Conservation (phyloP, 352 stramenopile species). For the Saprolegnia diclina region DNA sequence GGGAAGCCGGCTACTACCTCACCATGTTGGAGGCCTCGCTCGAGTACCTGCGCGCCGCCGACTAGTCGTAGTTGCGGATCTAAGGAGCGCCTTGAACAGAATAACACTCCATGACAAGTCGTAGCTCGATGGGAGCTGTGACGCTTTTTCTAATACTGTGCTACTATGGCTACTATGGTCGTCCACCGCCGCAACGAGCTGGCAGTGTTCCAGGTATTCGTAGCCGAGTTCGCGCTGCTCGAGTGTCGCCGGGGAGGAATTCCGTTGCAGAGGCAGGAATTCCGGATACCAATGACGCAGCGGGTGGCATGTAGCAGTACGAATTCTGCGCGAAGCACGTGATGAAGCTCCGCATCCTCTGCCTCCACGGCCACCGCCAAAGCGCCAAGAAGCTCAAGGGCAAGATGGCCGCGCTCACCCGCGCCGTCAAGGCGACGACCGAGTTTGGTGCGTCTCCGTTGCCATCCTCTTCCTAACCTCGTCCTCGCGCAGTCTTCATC, state of each 20-base stretch:
- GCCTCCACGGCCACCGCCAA: conserved; percentile 80
- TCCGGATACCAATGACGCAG: background rate
- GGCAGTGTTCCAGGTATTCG: too few species aligned
- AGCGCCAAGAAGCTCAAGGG: conserved; percentile 63
- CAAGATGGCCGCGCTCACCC: conserved; percentile 62
- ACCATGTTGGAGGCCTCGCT: conserved; percentile 43
- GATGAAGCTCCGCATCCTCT: conserved; percentile 69
- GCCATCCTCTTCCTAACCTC: background rate
- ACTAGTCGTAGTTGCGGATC: background rate
- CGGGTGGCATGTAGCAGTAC: background rate
- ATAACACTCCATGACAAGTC: too few species aligned
- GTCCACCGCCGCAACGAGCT: too few species aligned
- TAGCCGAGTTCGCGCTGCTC: too few species aligned
- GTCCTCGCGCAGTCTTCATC: conserved; percentile 49
- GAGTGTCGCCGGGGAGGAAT: background rate
- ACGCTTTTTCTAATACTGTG: too few species aligned
- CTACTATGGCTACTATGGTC: too few species aligned
- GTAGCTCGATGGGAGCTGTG: too few species aligned
- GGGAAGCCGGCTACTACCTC: conserved; percentile 41
- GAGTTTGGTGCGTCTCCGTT: conserved; percentile 58
- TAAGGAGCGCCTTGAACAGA: background rate
- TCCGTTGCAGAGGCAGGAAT: background rate
- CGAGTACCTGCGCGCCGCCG: conserved; percentile 33
- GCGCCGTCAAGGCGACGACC: conserved; percentile 66
- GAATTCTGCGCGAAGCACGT: too few species aligned